Base-by-base conservation (phyloP, 1,139 yeast genomes). In the Kodamaea suecica region DNA sequence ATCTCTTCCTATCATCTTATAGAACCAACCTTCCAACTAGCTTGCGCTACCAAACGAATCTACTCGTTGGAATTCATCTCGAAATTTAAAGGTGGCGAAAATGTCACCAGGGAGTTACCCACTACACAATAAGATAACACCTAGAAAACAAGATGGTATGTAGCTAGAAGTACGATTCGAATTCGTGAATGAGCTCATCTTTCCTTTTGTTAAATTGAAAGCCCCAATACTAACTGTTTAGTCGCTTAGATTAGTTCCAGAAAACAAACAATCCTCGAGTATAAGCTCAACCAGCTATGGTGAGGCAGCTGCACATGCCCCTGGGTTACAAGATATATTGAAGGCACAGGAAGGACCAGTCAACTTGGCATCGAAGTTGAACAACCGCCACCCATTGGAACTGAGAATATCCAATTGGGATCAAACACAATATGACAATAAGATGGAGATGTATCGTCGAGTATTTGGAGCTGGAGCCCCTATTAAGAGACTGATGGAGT, bases 401-500 rank as follows among this genome's bases (percentile, higher is more conserved):
- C 52, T 74, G 9, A 76, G 96, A 48, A 61, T 92, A 29, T 61
- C 65, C 38, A 73, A 79, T 50, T 92, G 97, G 97, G 94, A 88
- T 19, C 70, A 71, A 37, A 81, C 84, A 7, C 92, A 86, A 53
- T 73, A 72, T 32, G 79, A 79, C 28, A 67, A 84, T 45, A 78
- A 80, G 50, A 55, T 88, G 67, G 95, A 88, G 55, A 78, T 79
- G 38, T 81, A 84, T 60, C 76, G 95, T 54, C 76, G 95, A 45
- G 65, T 86, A 17, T 88, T 84, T 59, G 98, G 98, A 19, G 83
- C 95, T 31, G 96, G 95, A 9, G 97, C 86, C 53, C 95, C 97
- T 5, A 80, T 92, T 48, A 82, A 87, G 58, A 76, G 97, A 55
- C 78, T 84, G 19, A 85, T 92, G 85, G 97, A 94, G 48, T 64